Percentiles rank a stretch among this genome's conserved stretches.
These are phyloP conservation scores for Fomes fomentarius DNA, from an alignment of 1,284 basidiomycete genomes.

Conservation along the genomic window DNA sequence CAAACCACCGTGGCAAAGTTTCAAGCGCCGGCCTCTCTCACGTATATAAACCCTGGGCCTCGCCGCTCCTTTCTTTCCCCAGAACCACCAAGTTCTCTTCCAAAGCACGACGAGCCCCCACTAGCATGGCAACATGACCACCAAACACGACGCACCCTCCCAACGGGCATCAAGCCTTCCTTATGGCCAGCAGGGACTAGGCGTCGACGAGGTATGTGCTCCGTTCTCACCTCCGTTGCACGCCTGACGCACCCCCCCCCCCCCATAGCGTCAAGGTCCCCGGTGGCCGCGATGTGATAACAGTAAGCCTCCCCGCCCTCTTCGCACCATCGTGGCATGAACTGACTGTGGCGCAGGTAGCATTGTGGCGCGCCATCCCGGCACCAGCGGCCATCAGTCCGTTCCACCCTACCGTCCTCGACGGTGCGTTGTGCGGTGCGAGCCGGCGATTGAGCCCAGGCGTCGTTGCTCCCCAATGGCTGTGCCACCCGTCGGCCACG, in stretches of 20 bases:
- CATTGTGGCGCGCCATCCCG: constrained; percentile 1
- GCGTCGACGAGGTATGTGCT: not conserved
- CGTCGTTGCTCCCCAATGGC: not conserved
- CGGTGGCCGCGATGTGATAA: not conserved
- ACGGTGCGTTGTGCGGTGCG: not conserved
- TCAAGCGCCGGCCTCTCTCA: not conserved
- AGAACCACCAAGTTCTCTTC: not conserved
- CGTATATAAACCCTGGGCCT: not conserved
- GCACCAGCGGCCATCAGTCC: not conserved
- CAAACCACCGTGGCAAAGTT: not conserved
- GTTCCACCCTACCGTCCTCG: not conserved
- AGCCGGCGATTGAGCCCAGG: not conserved
- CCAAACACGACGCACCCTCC: not conserved
- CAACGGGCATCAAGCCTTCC: not conserved
- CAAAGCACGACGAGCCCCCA: not conserved
- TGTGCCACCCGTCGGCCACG: not conserved
- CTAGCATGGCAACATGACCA: not conserved
- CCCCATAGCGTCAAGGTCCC: not conserved
- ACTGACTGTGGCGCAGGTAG: not conserved
- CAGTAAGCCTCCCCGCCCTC: not conserved
- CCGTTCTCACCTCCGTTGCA: not conserved
- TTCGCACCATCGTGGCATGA: not conserved
- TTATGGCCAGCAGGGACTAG: not conserved
- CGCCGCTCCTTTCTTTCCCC: not conserved
- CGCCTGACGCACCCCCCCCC: not conserved